Conservation (phyloP, 768 basidiomycete genomes). For the Goffeauzyma gilvescens region DNA sequence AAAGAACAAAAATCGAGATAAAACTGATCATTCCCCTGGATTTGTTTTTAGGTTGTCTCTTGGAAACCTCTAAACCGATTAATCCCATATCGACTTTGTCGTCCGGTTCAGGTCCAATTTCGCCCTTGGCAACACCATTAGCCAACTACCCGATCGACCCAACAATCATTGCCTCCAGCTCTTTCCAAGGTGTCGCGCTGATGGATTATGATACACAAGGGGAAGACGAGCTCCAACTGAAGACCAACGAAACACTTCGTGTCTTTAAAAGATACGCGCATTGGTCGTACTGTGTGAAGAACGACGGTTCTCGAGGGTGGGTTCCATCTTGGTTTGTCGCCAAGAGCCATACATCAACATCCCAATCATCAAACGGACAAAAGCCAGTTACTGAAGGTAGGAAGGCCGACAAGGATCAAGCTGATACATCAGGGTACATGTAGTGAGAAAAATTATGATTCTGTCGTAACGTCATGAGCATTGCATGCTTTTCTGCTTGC, state of each 20-base stretch:
- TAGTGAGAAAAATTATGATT: too few species aligned
- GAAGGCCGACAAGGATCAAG: too few species aligned
- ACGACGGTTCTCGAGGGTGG: constrained; percentile 86
- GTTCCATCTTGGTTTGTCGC: constrained; percentile 97
- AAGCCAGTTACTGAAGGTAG: too few species aligned
- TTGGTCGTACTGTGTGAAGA: constrained; percentile 37
- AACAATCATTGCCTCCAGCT: constrained; percentile 81
- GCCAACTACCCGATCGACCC: constrained; percentile 52
- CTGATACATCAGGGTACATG: too few species aligned
- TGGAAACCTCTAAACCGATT: constrained; percentile 81
- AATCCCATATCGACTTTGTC: constrained; percentile 46
- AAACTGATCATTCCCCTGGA: too few species aligned
- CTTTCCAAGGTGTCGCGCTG: constrained; percentile 84
- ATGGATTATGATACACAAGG: constrained; percentile 95
- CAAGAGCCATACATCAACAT: constrained; percentile 34
- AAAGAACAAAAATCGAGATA: too few species aligned
- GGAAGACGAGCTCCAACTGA: constrained; percentile 72
- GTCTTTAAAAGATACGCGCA: constrained; percentile 45
- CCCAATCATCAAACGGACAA: constrained; percentile 4
- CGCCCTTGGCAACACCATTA: too few species aligned
- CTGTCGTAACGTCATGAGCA: too few species aligned
- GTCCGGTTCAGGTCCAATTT: constrained; percentile 8
- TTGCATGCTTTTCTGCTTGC: too few species aligned
- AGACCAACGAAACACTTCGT: constrained; percentile 68
- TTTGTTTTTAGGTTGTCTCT: constrained; percentile 42